phyloP scores from a whole-genome alignment of 768 basidiomycete genomes.

The Lentinula guzmanii region DNA sequence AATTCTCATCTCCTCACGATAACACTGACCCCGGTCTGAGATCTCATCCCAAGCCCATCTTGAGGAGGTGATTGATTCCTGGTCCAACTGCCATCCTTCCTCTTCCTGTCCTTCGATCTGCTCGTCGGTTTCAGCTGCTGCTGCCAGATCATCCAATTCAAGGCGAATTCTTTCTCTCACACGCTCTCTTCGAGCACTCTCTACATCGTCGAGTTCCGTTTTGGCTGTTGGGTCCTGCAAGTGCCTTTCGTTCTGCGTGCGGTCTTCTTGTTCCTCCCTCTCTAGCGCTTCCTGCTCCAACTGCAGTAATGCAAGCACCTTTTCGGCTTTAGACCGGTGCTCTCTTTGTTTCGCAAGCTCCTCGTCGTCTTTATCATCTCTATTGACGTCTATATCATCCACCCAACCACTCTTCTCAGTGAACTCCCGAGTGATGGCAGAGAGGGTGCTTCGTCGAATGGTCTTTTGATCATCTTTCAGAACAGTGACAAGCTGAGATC shows the following conservation, averaged over 20 bases:
- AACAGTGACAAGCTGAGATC: neutral
- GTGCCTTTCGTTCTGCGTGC: neutral
- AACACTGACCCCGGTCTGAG: neutral
- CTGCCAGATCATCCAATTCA: neutral
- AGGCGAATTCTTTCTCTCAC: neutral
- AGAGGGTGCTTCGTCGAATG: neutral
- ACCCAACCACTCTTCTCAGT: neutral
- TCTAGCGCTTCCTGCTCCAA: neutral
- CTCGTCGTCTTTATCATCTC: neutral
- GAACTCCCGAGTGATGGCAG: neutral
- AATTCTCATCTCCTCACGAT: neutral
- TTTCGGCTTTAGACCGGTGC: neutral
- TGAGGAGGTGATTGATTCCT: neutral
- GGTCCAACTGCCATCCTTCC: neutral
- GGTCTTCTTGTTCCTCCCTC: neutral
- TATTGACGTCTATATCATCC: neutral
- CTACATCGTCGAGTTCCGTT: neutral
- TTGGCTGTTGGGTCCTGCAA: too few species aligned
- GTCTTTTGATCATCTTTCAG: neutral
- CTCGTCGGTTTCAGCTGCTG: neutral
- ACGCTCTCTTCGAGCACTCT: neutral
- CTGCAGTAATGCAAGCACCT: neutral
- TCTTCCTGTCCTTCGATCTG: neutral
- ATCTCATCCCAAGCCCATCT: neutral
- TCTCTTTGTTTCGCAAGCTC: neutral